A percentile compares a stretch with the other conserved stretches of the same genome.
phyloP scores from a whole-genome alignment of 805 yeast genomes.

The Metschnikowia lunata region DNA sequence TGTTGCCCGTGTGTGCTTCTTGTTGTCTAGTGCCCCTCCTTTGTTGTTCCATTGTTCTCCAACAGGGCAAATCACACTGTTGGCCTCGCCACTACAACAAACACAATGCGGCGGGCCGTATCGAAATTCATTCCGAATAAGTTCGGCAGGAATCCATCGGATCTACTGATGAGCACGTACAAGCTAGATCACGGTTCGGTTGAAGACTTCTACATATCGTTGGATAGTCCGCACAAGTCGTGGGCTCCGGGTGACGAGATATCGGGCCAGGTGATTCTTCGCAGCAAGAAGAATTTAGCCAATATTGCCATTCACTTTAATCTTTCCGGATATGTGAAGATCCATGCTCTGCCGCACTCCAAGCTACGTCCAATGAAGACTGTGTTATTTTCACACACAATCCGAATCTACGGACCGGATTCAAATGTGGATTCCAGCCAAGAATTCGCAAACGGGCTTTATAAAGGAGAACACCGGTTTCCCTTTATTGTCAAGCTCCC shows the following conservation, averaged over 20 bases:
- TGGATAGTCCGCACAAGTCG: slow-evolving; percentile 70
- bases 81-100: slow-evolving; percentile 1
- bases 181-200: slow-evolving; percentile 40
- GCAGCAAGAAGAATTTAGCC: slow-evolving; percentile 50
- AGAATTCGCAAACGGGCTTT: slow-evolving; percentile 45
- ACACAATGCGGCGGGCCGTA: slow-evolving; percentile 48
- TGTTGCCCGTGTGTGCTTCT: not conserved
- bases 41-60: slow-evolving; percentile 1
- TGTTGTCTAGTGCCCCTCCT: not conserved
- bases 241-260: slow-evolving; percentile 81
- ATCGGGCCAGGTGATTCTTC: slow-evolving; percentile 57
- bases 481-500: slow-evolving; percentile 86
- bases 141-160: slow-evolving; percentile 10
- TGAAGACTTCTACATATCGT: slow-evolving; percentile 62
- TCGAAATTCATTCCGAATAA: slow-evolving; percentile 37
- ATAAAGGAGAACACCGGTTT: slow-evolving; percentile 81
- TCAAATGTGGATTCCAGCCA: slow-evolving; percentile 2
- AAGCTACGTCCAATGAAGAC: slow-evolving; percentile 51
- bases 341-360: slow-evolving; percentile 49
- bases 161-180: slow-evolving; percentile 14
- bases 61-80: slow-evolving; percentile 5
- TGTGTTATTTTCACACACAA: slow-evolving; percentile 53
- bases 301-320: slow-evolving; percentile 52
- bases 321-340: slow-evolving; percentile 53
- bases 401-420: slow-evolving; percentile 50